Percentiles rank a stretch among this genome's conserved stretches.
phyloP scores from a whole-genome alignment of 306 rosid species.

The barrel medic (Medicago truncatula) region DNA sequence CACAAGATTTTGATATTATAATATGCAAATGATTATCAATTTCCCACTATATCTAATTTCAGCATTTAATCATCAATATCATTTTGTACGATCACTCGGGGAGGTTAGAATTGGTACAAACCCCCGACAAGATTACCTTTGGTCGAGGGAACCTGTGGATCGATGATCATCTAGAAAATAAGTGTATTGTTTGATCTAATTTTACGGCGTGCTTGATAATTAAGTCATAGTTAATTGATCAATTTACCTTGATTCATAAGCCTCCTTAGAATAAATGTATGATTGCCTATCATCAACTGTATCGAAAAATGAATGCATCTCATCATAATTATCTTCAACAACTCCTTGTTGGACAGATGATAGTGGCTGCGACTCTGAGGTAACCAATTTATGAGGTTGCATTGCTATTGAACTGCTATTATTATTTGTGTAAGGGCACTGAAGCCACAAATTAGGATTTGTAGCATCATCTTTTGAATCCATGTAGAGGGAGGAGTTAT shows the following conservation, averaged over 20 bases:
- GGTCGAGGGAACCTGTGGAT: background rate
- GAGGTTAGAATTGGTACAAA: background rate
- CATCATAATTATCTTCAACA: constrained; percentile 62
- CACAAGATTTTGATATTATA: constrained; percentile 18
- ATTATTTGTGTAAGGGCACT: constrained; percentile 43
- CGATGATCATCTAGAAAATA: background rate
- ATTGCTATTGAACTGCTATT: constrained; percentile 45
- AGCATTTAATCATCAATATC: constrained; percentile 7
- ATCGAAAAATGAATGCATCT: constrained; percentile 67
- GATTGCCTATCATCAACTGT: constrained; percentile 77
- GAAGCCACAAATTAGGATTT: constrained; percentile 56
- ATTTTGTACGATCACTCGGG: background rate
- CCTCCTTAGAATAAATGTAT: constrained; percentile 70
- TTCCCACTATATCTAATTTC: background rate
- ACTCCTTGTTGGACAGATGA: constrained; percentile 50
- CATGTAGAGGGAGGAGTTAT: constrained; percentile 45
- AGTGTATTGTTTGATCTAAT: background rate
- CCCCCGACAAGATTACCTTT: background rate
- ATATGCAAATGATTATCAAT: constrained; percentile 11
- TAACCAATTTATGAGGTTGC: constrained; percentile 49
- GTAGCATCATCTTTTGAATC: constrained; percentile 53
- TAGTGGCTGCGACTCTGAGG: constrained; percentile 53
- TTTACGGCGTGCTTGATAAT: background rate
- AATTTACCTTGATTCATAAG: constrained; percentile 73
- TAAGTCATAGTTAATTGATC: background rate